These are phyloP conservation scores for Earliella scabrosa DNA, from an alignment of 1,284 basidiomycete species.

Conservation along the genomic window DNA sequence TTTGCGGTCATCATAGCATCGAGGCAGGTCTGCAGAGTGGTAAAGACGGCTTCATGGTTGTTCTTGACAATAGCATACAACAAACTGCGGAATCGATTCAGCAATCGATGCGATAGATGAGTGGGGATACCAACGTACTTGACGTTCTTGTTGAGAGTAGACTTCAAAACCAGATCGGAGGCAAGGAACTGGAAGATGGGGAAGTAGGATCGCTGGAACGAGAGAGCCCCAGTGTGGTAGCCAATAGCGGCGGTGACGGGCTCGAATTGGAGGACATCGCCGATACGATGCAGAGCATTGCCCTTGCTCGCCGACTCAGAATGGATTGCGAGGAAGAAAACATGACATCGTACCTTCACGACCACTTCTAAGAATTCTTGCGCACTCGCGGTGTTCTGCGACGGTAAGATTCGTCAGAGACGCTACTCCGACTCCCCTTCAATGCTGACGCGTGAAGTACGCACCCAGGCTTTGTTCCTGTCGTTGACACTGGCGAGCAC, in stretches of 20 bases:
- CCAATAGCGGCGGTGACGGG: constrained; percentile 42
- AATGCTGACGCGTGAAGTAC: no score
- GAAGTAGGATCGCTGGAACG: constrained; percentile 64
- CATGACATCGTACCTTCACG: constrained; percentile 47
- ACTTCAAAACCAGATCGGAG: constrained; percentile 66
- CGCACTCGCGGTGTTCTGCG: constrained; percentile 54
- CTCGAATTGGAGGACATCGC: constrained; percentile 54
- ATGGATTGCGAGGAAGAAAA: no score
- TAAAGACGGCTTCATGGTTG: constrained; percentile 37
- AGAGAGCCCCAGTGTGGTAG: constrained; percentile 45
- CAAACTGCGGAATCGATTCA: constrained; percentile 41
- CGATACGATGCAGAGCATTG: constrained; percentile 54
- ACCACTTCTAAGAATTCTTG: constrained; percentile 53
- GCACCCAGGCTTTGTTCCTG: constrained; percentile 57
- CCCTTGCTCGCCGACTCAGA: no score
- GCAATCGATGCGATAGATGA: no score
- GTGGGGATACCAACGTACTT: no score
- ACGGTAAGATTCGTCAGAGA: no score
- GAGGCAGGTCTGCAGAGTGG: constrained; percentile 49
- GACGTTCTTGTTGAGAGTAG: constrained; percentile 53
- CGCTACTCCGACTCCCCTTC: no score
- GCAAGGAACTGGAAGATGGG: constrained; percentile 67
- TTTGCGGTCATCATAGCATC: constrained; percentile 38
- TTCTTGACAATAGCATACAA: constrained; percentile 62
- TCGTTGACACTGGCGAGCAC: constrained; percentile 52